A percentile compares a stretch with the other conserved stretches of the same genome.
phyloP scores from a whole-genome alignment of 2,329 filamentous ascomycete species.

The Neonectria ditissima region DNA sequence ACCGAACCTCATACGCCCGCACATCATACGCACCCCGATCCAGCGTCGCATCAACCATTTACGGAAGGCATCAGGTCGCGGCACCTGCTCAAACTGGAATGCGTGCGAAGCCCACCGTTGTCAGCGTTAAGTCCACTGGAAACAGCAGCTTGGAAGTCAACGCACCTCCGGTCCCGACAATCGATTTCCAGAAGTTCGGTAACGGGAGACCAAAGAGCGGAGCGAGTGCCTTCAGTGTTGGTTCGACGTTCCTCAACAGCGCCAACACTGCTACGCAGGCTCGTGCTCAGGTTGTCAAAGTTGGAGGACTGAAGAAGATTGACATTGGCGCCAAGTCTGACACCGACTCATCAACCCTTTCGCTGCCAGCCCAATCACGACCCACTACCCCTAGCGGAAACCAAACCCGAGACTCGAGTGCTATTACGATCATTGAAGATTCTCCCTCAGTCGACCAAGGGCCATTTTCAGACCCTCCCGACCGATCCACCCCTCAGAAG shows the following conservation, averaged over 20 bases:
- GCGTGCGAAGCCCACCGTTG: constrained; percentile 88
- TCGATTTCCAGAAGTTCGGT: constrained; percentile 73
- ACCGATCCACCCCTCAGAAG: constrained; percentile 44
- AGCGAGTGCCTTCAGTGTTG: constrained; percentile 73
- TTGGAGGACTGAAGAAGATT: constrained; percentile 64
- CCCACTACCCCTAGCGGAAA: constrained; percentile 39
- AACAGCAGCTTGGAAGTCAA: constrained; percentile 64
- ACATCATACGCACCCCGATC: constrained; percentile 71
- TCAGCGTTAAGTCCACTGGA: constrained; percentile 84
- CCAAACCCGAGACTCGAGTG: constrained; percentile 54
- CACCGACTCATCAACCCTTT: constrained; percentile 45
- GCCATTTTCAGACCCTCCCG: constrained; percentile 69
- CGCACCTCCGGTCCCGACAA: constrained; percentile 78
- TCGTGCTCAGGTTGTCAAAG: constrained; percentile 70
- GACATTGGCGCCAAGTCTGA: constrained; percentile 54
- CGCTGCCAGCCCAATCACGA: constrained; percentile 29
- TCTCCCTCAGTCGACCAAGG: constrained; percentile 64
- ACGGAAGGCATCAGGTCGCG: constrained; percentile 88
- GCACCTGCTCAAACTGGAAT: constrained; percentile 88
- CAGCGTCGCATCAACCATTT: constrained; percentile 92
- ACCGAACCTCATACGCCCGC: constrained; percentile 71
- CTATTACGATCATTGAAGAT: constrained; percentile 63
- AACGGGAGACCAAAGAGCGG: constrained; percentile 63
- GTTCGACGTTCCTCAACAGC: constrained; percentile 75
- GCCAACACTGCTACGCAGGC: constrained; percentile 70